These are phyloP conservation scores for Clarkia xantiana DNA, from an alignment of 345 rosid species.

Conservation along the genomic window DNA sequence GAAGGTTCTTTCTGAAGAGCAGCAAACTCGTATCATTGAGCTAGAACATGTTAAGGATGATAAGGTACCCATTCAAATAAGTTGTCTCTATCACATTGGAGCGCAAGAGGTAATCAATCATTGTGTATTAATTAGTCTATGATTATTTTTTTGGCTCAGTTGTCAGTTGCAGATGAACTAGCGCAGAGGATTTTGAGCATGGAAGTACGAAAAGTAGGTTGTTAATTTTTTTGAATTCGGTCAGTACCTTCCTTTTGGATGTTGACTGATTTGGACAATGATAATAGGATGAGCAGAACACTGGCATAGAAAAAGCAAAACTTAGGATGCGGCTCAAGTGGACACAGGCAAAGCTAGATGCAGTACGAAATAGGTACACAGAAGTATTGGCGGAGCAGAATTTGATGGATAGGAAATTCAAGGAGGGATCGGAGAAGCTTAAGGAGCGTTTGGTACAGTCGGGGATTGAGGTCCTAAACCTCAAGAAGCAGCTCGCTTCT, in stretches of 20 bases:
- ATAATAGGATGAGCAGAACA: conserved; percentile 30
- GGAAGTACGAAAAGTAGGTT: conserved; percentile 41
- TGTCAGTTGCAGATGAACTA: conserved; percentile 27
- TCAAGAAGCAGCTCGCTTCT: conserved; percentile 53
- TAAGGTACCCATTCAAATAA: conserved; percentile 7
- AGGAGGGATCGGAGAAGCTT: conserved; percentile 50
- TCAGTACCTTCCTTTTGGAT: neutral
- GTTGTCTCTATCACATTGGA: neutral
- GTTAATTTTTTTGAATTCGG: neutral
- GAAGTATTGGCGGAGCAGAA: conserved; percentile 34
- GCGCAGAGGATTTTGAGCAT: conserved; percentile 18
- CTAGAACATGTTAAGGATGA: conserved; percentile 13
- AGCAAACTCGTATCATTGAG: conserved; percentile 9
- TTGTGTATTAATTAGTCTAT: neutral
- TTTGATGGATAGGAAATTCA: conserved; percentile 43
- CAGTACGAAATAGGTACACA: conserved; percentile 31
- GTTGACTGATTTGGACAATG: no score
- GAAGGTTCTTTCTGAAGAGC: conserved; percentile 18
- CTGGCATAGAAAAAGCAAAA: conserved; percentile 47
- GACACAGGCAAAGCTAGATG: conserved; percentile 61
- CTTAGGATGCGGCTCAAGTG: conserved; percentile 64
- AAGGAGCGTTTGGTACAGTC: conserved; percentile 43
- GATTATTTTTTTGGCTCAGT: conserved; percentile 15
- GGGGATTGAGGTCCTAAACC: conserved; percentile 46
- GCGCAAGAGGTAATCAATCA: neutral